A percentile compares a stretch with the other conserved stretches of the same genome.
Conservation (phyloP, 306 rosid genomes). For the Vicia villosa region DNA sequence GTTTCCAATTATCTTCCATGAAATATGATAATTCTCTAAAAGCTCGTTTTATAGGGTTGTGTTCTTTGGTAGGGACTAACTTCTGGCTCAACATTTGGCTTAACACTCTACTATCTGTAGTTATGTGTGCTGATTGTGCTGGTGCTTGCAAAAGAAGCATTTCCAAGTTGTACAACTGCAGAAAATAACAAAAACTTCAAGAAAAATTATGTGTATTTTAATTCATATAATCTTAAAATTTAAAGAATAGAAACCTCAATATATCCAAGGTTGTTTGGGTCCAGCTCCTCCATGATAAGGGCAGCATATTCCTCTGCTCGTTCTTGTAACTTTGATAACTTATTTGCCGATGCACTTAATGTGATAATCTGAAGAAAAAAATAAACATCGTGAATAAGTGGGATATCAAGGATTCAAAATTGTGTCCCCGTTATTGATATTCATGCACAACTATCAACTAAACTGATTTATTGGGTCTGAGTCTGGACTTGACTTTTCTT, state of each 20-base stretch:
- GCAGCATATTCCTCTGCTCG: conserved; percentile 90
- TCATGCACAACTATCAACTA: background rate
- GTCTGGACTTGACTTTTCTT: too few relatives aligned
- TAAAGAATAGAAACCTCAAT: conserved; percentile 58
- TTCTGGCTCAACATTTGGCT: conserved; percentile 81
- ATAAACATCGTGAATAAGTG: background rate
- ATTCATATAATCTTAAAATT: background rate
- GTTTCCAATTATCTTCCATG: conserved; percentile 74
- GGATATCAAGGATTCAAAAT: too few relatives aligned
- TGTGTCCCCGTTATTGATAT: too few relatives aligned
- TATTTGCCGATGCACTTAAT: conserved; percentile 80
- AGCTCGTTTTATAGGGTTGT: conserved; percentile 66
- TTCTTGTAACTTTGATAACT: conserved; percentile 71
- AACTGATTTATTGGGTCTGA: too few relatives aligned
- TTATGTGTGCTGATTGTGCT: conserved; percentile 54
- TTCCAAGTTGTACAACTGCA: conserved; percentile 81
- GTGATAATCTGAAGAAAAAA: conserved; percentile 59
- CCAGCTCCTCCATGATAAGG: conserved; percentile 90
- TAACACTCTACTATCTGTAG: conserved; percentile 56
- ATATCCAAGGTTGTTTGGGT: conserved; percentile 70
- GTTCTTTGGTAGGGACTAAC: conserved; percentile 67
- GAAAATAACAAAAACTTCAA: background rate
- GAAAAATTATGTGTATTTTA: background rate
- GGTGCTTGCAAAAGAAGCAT: conserved; percentile 81
- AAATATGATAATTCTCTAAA: conserved; percentile 52